These are phyloP conservation scores for Phytophthora pseudosyringae DNA, from an alignment of 352 stramenopile genomes.

Conservation along the genomic window DNA sequence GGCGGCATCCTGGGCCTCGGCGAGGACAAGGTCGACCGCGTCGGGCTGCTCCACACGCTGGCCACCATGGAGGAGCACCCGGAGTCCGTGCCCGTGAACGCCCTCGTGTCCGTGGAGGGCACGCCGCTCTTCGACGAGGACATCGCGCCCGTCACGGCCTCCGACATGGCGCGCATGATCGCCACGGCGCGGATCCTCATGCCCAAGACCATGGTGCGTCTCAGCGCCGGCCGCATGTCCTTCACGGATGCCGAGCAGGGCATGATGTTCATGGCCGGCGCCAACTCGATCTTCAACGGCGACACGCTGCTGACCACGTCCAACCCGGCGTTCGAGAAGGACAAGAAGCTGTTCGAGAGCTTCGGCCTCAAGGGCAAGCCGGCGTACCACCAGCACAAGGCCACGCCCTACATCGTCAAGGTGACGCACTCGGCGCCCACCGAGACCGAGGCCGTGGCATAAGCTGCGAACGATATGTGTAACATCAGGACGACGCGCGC, in stretches of 20 bases:
- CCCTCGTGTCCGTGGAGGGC: constrained; percentile 94
- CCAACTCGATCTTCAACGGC: constrained; percentile 99
- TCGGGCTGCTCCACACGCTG: constrained; percentile 96
- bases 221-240: constrained; percentile 96
- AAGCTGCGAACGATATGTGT: constrained; percentile 25
- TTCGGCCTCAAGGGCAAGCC: constrained; percentile 96
- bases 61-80: constrained; percentile 96
- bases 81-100: constrained; percentile 97
- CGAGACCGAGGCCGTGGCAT: constrained; percentile 44
- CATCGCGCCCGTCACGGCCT: constrained; percentile 89
- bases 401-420: constrained; percentile 86
- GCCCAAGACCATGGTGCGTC: constrained; percentile 97
- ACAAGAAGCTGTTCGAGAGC: constrained; percentile 94
- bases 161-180: constrained; percentile 98
- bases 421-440: constrained; percentile 67
- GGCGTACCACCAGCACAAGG: constrained; percentile 90
- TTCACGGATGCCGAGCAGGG: constrained; percentile 97
- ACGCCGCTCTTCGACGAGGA: constrained; percentile 95
- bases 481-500: constrained; percentile 19
- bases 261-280: constrained; percentile 97
- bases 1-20: constrained; percentile 97
- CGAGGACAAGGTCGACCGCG: constrained; percentile 94
- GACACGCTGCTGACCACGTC: constrained; percentile 97
- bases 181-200: constrained; percentile 97
- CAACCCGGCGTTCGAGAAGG: constrained; percentile 97